Evolutionary conservation across 2,329 filamentous ascomycete species (phyloP).

Genomic region (Aaosphaeria pasadenensis): DNA sequence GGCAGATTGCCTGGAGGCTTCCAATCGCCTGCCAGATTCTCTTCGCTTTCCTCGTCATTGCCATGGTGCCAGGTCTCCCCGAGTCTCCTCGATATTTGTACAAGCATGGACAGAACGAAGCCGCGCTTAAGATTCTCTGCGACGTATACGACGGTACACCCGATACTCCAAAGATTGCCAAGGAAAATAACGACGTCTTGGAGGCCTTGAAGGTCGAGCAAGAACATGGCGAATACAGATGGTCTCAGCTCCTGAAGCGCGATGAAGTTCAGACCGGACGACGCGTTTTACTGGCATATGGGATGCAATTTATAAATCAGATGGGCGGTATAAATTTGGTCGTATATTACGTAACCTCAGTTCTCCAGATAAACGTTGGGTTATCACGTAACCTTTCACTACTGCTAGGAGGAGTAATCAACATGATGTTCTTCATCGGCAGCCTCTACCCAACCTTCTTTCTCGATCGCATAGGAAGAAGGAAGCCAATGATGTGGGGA

Average conservation of each 20-base stretch:
- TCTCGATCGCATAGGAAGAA: constrained; percentile 32
- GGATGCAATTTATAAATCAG: constrained; percentile 35
- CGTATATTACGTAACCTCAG: constrained; percentile 34
- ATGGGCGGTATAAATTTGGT: constrained; percentile 46
- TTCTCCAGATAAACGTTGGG: constrained; percentile 33
- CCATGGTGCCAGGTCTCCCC: constrained; percentile 44
- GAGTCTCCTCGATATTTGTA: constrained; percentile 47
- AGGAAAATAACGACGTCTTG: constrained; percentile 9
- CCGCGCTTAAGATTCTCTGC: constrained; percentile 44
- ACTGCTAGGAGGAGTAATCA: constrained; percentile 37
- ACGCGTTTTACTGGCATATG: constrained; percentile 44
- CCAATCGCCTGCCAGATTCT: constrained; percentile 49
- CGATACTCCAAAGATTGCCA: constrained; percentile 26
- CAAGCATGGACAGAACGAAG: constrained; percentile 39
- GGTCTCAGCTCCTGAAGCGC: constrained; percentile 42
- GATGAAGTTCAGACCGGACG: constrained; percentile 44
- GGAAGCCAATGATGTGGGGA: constrained; percentile 46
- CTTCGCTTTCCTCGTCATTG: constrained; percentile 37
- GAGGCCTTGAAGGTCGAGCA: constrained; percentile 35
- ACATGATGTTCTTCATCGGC: constrained; percentile 41
- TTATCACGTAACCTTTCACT: constrained; percentile 26
- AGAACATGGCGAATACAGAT: constrained; percentile 33
- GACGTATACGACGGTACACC: constrained; percentile 42
- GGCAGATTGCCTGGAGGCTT: constrained; percentile 44
- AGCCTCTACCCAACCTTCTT: constrained; percentile 8